These are phyloP conservation scores for Neonectria sp. DNA, from an alignment of 2,329 filamentous ascomycete species.

Conservation along the genomic window DNA sequence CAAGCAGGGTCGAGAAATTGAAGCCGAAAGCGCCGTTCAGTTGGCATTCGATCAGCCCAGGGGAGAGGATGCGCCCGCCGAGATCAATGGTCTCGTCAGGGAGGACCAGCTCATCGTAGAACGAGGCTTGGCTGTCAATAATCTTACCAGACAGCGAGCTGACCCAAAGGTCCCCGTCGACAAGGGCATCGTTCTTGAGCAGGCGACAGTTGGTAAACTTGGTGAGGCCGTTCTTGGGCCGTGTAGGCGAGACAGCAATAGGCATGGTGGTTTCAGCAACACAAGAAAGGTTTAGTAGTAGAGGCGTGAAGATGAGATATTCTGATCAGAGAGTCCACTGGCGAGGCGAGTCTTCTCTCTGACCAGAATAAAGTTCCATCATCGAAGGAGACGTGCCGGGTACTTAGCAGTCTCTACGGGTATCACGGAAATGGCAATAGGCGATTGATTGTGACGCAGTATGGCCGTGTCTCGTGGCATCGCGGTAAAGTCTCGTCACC, in stretches of 20 bases:
- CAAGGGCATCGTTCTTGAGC: conserved; percentile 76
- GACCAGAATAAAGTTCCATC: conserved; percentile 12
- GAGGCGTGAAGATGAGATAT: conserved; percentile 6
- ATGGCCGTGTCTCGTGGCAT: conserved; percentile 38
- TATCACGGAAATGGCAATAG: conserved; percentile 22
- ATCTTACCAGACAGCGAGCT: conserved; percentile 87
- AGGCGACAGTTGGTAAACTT: conserved; percentile 93
- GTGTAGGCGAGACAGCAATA: conserved; percentile 59
- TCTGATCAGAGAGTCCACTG: conserved; percentile 15
- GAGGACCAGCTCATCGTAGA: conserved; percentile 77
- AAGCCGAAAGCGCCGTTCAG: conserved; percentile 95
- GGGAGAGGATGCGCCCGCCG: conserved; percentile 84
- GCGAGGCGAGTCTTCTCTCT: conserved; percentile 19
- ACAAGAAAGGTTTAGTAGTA: conserved; percentile 19
- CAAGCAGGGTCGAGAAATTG: conserved; percentile 87
- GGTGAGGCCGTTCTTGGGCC: conserved; percentile 73
- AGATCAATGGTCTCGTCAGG: conserved; percentile 86
- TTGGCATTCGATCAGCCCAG: conserved; percentile 92
- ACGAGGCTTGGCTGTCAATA: conserved; percentile 76
- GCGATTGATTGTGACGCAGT: conserved; percentile 36
- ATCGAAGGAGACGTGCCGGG: conserved; percentile 8
- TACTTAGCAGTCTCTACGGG: conserved; percentile 24
- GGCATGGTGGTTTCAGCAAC: conserved; percentile 58
- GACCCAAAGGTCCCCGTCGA: conserved; percentile 90
- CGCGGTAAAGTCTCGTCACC: conserved; percentile 36